Percentiles rank a stretch among this genome's conserved stretches.
phyloP scores from a whole-genome alignment of 1,284 basidiomycete genomes.

The Puccinia polysora region DNA sequence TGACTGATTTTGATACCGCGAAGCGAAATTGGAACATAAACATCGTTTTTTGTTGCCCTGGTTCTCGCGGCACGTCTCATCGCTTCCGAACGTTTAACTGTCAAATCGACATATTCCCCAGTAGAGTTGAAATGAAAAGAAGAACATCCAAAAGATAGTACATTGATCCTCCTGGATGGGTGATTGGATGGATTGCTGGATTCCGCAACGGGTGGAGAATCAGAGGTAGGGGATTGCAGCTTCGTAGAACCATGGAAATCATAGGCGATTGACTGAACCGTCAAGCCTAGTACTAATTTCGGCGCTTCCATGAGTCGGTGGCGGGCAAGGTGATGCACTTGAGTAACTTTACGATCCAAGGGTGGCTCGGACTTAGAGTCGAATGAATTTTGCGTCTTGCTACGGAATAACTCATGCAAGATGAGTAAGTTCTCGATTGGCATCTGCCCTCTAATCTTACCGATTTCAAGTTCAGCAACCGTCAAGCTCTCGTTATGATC shows the following conservation, averaged over 20 bases:
- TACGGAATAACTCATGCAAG: conserved; percentile 10
- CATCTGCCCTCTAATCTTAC: conserved; percentile 35
- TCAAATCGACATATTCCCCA: conserved; percentile 39
- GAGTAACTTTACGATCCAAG: not conserved
- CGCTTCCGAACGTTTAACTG: conserved; percentile 24
- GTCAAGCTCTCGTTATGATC: conserved; percentile 41
- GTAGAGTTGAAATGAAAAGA: conserved; percentile 36
- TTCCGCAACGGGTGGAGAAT: not conserved
- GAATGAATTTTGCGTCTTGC: not conserved
- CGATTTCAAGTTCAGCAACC: conserved; percentile 37
- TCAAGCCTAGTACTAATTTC: conserved; percentile 26
- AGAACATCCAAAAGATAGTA: conserved; percentile 25
- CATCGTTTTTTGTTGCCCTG: conserved; percentile 24
- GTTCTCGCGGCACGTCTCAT: conserved; percentile 25
- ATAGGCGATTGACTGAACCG: conserved; percentile 33
- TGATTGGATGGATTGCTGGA: not conserved
- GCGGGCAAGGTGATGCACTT: not conserved
- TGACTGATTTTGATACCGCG: conserved; percentile 17
- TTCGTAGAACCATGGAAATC: conserved; percentile 26
- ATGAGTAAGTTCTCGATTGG: conserved; percentile 30
- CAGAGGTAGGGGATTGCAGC: conserved; percentile 3
- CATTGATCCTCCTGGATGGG: conserved; percentile 13
- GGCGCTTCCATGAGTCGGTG: conserved; percentile 7
- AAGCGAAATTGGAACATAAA: conserved; percentile 26
- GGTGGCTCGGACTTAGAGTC: not conserved